phyloP scores from a whole-genome alignment of 2,329 filamentous ascomycete species.

The Myriosclerotinia duriaeana region DNA sequence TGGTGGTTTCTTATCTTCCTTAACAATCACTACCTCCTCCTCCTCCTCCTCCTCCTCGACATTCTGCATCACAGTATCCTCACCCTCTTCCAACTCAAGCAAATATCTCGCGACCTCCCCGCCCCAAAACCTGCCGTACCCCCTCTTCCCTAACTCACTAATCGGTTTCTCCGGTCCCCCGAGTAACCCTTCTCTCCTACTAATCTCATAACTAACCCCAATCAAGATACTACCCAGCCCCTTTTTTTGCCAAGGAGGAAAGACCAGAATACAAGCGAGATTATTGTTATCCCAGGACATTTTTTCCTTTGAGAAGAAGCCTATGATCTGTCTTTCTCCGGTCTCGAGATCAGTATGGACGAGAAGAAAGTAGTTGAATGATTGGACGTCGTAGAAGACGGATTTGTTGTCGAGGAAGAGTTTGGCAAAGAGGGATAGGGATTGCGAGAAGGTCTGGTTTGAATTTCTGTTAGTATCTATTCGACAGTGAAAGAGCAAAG shows the following conservation, averaged over 20 bases:
- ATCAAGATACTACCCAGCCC: constrained; percentile 87
- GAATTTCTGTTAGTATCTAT: background rate
- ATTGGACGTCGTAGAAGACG: constrained; percentile 93
- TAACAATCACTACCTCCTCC: constrained; percentile 50
- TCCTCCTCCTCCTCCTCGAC: constrained; percentile 44
- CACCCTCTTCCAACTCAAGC: constrained; percentile 40
- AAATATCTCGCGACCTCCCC: constrained; percentile 76
- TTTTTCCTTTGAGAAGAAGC: constrained; percentile 99
- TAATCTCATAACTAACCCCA: constrained; percentile 90
- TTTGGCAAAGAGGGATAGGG: constrained; percentile 93
- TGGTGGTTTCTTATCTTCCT: background rate
- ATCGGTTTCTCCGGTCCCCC: constrained; percentile 94
- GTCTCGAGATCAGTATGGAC: constrained; percentile 63
- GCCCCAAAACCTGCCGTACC: constrained; percentile 84
- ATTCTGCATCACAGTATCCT: constrained; percentile 32
- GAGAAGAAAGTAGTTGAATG: constrained; percentile 92
- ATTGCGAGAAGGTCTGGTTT: constrained; percentile 79
- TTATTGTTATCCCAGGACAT: constrained; percentile 99
- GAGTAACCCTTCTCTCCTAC: constrained; percentile 75
- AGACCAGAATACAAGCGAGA: constrained; percentile 90
- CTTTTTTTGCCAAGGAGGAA: constrained; percentile 91
- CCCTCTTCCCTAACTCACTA: constrained; percentile 77
- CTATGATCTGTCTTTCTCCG: constrained; percentile 62
- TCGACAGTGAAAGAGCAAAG: background rate
- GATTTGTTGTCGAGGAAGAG: constrained; percentile 98